Evolutionary conservation across 202 grass and related monocot species (phyloP), one percentile per base, ranked within the genome.

Genomic region (Thinopyrum obtusiflorum): DNA sequence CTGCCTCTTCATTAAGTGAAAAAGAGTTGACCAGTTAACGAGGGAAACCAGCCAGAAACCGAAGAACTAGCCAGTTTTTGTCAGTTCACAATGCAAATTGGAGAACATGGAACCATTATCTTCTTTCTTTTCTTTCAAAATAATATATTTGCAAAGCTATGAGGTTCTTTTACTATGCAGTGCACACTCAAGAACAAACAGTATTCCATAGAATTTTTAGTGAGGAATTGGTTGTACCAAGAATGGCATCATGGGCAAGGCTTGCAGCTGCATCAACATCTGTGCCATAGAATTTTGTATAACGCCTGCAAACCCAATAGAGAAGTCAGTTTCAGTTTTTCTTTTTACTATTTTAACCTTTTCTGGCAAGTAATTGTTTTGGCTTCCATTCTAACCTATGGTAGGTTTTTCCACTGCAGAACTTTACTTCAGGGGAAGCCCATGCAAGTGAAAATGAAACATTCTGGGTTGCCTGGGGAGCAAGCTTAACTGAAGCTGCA

Each of bases 381-480:
- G 29, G 47, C 40, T 84, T 29, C 24, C 28, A 21, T 61, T 68
- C 55, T 60, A 80, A 98, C 96, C 96, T 96, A 77, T 94, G 91
- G 80, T 96, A 98, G 47, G 89, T 94, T 90, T 96, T 98, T 64
- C 93, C 96, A 83, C 96, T 91, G 40, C 79, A 84, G 84, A 98
- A 98, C 81, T 98, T 98, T 61, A 96, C 93, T 92, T 98, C 96
- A 74, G 96, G 96, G 73, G 86, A 98, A 82, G 91, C 96, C 96
- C 96, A 96, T 82, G 93, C 91, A 89, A 98, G 92, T 81, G 93
- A 92, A 94, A 98, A 98, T 85, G 93, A 92, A 76, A 98, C 86
- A 79, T 77, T 84, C 28, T 71, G 79, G 20, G 93, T 98, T 85
- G 36, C 68, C 62, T 92, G 86, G 25, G 89, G 84, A 81, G 79